Percentiles rank a stretch among this genome's conserved stretches.
These are phyloP conservation scores for Pythium aquatile DNA, from an alignment of 352 stramenopile genomes.

Conservation along the genomic window DNA sequence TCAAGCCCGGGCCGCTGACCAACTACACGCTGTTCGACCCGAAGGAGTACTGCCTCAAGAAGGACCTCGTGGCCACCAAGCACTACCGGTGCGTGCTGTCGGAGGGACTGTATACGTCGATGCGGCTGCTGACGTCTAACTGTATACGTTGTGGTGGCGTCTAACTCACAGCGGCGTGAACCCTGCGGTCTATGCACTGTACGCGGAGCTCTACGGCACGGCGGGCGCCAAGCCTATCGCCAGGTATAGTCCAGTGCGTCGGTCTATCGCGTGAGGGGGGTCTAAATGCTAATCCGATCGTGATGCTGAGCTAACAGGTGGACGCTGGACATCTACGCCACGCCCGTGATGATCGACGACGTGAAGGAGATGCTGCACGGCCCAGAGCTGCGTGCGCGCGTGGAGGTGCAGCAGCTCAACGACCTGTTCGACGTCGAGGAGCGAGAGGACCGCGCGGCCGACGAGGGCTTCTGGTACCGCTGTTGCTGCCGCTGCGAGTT, in stretches of 20 bases:
- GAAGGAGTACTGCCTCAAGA: conserved; percentile 62
- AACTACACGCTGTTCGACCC: conserved; percentile 77
- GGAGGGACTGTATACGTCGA: neutral
- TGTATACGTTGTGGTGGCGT: neutral
- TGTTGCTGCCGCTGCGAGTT: conserved; percentile 79
- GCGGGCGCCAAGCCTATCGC: conserved; percentile 64
- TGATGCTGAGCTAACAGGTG: conserved; percentile 25
- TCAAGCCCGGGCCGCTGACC: conserved; percentile 56
- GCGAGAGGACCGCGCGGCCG: conserved; percentile 17
- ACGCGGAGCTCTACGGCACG: conserved; percentile 72
- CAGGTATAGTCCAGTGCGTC: conserved; percentile 14
- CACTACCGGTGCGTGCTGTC: conserved; percentile 54
- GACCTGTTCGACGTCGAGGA: conserved; percentile 48
- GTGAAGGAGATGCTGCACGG: conserved; percentile 68
- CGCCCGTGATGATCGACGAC: conserved; percentile 77
- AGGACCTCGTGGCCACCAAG: conserved; percentile 55
- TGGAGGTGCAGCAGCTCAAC: conserved; percentile 61
- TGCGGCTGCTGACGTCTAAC: neutral
- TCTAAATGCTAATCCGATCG: conserved; percentile 2
- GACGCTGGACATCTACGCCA: conserved; percentile 79
- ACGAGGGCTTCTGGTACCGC: conserved; percentile 61
- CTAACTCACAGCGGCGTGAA: conserved; percentile 53
- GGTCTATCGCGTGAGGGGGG: neutral
- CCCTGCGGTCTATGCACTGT: conserved; percentile 74
- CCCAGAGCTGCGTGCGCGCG: conserved; percentile 57